Evolutionary conservation across 768 basidiomycete species (phyloP), one percentile per base, ranked within the genome.

Genomic region (Collybia sp.): DNA sequence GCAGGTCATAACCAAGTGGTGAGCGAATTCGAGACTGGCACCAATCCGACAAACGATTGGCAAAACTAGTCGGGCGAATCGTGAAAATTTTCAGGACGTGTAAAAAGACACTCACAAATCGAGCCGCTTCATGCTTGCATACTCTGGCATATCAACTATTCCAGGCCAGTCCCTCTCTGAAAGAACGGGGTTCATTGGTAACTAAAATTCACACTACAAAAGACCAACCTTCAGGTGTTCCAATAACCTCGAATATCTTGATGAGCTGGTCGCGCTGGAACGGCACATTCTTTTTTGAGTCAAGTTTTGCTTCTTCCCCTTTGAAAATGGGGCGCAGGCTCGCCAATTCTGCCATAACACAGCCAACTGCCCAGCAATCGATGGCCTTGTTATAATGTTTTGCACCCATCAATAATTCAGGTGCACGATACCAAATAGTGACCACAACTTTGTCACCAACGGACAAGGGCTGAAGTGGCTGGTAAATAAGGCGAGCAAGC

Each of bases 401-500:
- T 1, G 95, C 93, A 19, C 96, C 95, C 69, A 99, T 77, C 9
- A 99, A 76, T 2, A 99, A 80, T 60, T 99, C 96, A 0, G 96
- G 96, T 6, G 93, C 92, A 43, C 96, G 88, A 62, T 99, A 99
- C 96, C 96, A 98, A 58, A 99, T 98, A 0, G 96, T 99, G 11
- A 99, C 96, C 31, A 98, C 96, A 19, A 99, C 94, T 58, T 98
- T 98, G 68, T 99, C 96, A 12, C 94, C 94, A 0, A 83, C 83
- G 60, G 90, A 93, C 2, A 99, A 72, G 1, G 88, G 85, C 53
- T 96, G 93, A 1, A 99, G 74, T 5, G 96, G 96, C 49, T 92
- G 83, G 58, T 93, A 86, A 47, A 89, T 85, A 25, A 98, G 75
- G 30, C 96, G 79, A 1, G 96, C 96, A 12, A 99, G 80, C 17